Conservation (phyloP, 1,139 yeast genomes). For the Arxiozyma slooffiae region DNA sequence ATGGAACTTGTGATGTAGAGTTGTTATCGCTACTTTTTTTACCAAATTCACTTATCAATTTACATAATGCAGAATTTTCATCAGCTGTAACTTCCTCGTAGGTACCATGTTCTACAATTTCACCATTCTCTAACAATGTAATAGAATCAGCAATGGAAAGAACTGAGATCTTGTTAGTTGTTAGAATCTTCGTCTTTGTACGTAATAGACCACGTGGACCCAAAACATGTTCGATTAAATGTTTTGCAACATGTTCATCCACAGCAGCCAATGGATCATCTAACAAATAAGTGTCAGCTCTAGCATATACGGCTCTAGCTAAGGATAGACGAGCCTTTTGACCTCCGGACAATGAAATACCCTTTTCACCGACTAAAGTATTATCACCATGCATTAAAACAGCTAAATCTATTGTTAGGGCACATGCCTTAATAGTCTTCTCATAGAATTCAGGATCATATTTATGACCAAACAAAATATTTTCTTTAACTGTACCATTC, state of each 20-base stretch:
- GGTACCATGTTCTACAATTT: conserved; percentile 68
- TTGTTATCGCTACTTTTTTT: conserved; percentile 32
- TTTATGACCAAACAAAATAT: conserved; percentile 80
- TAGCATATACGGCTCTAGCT: conserved; percentile 91
- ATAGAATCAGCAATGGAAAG: conserved; percentile 68
- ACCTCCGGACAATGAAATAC: conserved; percentile 92
- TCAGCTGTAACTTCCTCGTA: conserved; percentile 45
- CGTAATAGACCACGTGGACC: conserved; percentile 75
- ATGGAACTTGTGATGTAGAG: conserved; percentile 2
- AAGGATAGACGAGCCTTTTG: conserved; percentile 89
- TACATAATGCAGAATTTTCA: conserved; percentile 44
- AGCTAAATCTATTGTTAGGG: conserved; percentile 67
- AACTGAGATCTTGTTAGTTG: conserved; percentile 84
- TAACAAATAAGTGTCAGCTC: conserved; percentile 82
- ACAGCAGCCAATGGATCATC: conserved; percentile 95
- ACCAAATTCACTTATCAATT: conserved; percentile 69
- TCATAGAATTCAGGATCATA: conserved; percentile 74
- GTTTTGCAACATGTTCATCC: conserved; percentile 89
- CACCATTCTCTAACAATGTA: conserved; percentile 66
- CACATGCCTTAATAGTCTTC: conserved; percentile 79
- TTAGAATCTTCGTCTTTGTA: conserved; percentile 67
- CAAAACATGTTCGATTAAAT: conserved; percentile 65
- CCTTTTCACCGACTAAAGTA: conserved; percentile 94
- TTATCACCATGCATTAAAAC: conserved; percentile 79
- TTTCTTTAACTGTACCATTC: conserved; percentile 87